Conservation (phyloP, 1,284 basidiomycete genomes). For the Melampsora americana region DNA sequence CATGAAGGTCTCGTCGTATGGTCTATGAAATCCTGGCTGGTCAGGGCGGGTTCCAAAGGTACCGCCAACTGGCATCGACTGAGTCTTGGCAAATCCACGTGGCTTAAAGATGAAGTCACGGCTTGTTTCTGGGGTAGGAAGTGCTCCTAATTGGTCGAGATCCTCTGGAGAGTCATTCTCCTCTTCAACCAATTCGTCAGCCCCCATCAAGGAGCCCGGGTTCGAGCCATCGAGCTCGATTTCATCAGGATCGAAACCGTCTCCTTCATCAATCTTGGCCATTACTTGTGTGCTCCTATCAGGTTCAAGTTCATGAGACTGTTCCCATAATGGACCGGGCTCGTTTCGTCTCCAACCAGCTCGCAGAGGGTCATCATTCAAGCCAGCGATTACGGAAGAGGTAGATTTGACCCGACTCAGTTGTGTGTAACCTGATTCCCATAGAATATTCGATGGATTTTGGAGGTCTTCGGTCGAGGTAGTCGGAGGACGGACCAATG, state of each 20-base stretch:
- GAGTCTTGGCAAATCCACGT: slow-evolving; percentile 29
- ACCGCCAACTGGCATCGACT: slow-evolving; percentile 44
- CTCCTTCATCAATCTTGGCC: slow-evolving; percentile 17
- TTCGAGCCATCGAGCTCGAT: slow-evolving; percentile 17
- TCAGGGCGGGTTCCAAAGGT: slow-evolving; percentile 36
- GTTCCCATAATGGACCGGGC: slow-evolving; percentile 38
- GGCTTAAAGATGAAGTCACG: slow-evolving; percentile 1
- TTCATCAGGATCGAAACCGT: slow-evolving; percentile 41
- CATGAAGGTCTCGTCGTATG: slow-evolving; percentile 38
- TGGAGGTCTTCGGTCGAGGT: slow-evolving; percentile 17
- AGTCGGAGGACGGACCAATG: slow-evolving; percentile 19
- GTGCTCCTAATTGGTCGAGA: slow-evolving; percentile 11
- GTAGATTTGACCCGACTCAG: slow-evolving; percentile 35
- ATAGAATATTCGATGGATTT: slow-evolving; percentile 39
- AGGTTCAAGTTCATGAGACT: slow-evolving; percentile 22
- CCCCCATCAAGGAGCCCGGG: slow-evolving; percentile 12
- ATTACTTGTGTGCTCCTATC: slow-evolving; percentile 25
- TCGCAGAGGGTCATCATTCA: slow-evolving; percentile 38
- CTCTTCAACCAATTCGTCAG: slow-evolving; percentile 12
- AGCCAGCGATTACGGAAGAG: slow-evolving; percentile 34
- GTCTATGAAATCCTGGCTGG: slow-evolving; percentile 37
- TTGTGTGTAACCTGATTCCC: slow-evolving; percentile 38
- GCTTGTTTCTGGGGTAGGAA: neutral
- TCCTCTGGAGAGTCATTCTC: neutral
- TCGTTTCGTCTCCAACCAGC: slow-evolving; percentile 43